Base-by-base conservation (phyloP, 129 eudicot species). In the Chrysanthemum makinoi region DNA sequence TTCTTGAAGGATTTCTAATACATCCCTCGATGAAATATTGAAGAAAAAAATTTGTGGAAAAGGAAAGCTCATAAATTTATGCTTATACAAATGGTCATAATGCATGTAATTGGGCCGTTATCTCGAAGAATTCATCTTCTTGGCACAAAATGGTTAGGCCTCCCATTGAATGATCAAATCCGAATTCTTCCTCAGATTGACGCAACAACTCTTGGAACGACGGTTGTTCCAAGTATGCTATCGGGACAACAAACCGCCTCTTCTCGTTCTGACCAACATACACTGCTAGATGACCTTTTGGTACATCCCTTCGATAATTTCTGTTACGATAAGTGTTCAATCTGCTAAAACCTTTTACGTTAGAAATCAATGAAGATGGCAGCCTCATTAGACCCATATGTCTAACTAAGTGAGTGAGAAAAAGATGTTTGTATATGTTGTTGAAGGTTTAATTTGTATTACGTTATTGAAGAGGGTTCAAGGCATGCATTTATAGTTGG, bases 151-250 rank as follows among this genome's bases (percentile, higher is more conserved):
- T 64, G 46, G 78, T 74, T 30, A 74, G 64, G 54, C 78, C 78
- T 64, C 78, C 78, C 78, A 64, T 64, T 2, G 78, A 54, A 52
- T 74, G 78, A 51, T 74, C 71, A 52, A 63, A 74, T 53, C 71
- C 71, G 1, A 51, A 74, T 5, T 74, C 71, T 51, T 74, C 78
- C 64, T 74, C 78, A 0, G 78, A 74, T 64, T 64, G 71, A 35
- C 71, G 78, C 78, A 74, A 64, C 47, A 74, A 63, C 4, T 63
- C 54, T 74, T 62, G 78, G 47, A 74, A 74, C 16, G 64, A 51
- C 7, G 78, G 78, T 52, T 74, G 64, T 52, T 73, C 64, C 62
- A 74, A 74, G 64, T 26, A 74, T 8, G 78, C 28, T 48, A 74
- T 4, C 18, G 78, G 71, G 28, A 74, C 52, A 30, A 74, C 71